Evolutionary conservation across 805 yeast species (phyloP).

Genomic region (Spencermartinsiella europaea): DNA sequence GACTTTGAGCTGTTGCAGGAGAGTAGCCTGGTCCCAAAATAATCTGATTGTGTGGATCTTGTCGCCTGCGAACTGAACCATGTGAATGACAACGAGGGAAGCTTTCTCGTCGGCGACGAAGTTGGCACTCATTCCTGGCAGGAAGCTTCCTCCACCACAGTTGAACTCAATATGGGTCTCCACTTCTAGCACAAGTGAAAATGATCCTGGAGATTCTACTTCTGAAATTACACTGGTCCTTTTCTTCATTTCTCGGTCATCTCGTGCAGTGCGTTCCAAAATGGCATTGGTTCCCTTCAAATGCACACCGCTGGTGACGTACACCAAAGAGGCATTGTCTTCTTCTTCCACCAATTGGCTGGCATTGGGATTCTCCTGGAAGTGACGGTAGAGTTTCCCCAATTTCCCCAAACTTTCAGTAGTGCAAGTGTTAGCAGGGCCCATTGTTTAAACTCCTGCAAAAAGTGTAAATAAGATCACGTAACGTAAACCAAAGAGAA

Average conservation of each 20-base stretch:
- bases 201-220: slow-evolving; percentile 9
- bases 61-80: slow-evolving; percentile 14
- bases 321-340: slow-evolving; percentile 13
- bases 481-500: no score
- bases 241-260: slow-evolving; percentile 16
- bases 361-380: slow-evolving; percentile 11
- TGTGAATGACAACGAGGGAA: slow-evolving; percentile 15
- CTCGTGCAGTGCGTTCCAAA: slow-evolving; percentile 17
- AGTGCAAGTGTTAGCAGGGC: no score
- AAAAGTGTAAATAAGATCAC: no score
- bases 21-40: slow-evolving; percentile 27
- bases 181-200: slow-evolving; percentile 21
- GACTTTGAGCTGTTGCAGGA: slow-evolving; percentile 26
- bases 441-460: no score
- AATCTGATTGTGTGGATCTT: slow-evolving; percentile 19
- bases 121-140: slow-evolving; percentile 24
- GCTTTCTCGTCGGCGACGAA: slow-evolving; percentile 25
- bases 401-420: no score
- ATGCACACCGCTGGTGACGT: slow-evolving; percentile 20
- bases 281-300: slow-evolving; percentile 17
- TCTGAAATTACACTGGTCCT: slow-evolving; percentile 17
- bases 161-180: slow-evolving; percentile 23
- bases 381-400: slow-evolving; percentile 7
- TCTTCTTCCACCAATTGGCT: slow-evolving; percentile 6
- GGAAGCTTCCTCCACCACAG: slow-evolving; percentile 24